Base-by-base conservation (phyloP, 1,284 basidiomycete genomes). In the Puccinia hordei region DNA sequence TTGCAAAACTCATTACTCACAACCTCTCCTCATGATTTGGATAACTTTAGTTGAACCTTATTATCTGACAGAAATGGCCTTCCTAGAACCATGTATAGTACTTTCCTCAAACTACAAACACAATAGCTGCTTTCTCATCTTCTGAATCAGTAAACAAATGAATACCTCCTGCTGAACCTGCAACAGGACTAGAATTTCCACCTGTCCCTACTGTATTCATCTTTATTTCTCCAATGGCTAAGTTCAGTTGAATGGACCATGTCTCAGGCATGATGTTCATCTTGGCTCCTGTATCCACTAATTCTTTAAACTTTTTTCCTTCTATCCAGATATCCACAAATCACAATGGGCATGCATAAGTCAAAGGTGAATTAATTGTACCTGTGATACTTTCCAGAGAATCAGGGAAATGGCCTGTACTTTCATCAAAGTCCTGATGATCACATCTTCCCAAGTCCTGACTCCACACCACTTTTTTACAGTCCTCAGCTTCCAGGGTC, bases 261-360 rank as follows among this genome's bases (percentile, higher is more conserved):
- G 33, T 15, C 24, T 65, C 61, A 5, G 61, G 61, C 2, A 65
- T 65, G 27, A 65, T 65, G 13, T 65, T 65, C 61, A 65, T 17
- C n/a, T 65, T 35, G 2, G 61, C 61, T 41, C 61, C 22, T 2
- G 30, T 65, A 30, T 65, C 61, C 38, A 65, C 35, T 65, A 65
- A n/a, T n/a, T 30, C 61, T 65, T n/a, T 38, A 10, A 65, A 2
- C n/a, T 19, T 65, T 22, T 10, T 38, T 19, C 61, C 35, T 1
- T 38, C 30, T n/a, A 65, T 65, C 5, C 30, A 38, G n/a, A 65
- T n/a, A 38, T 65, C 35, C 33, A 65, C 35, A 65, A 65, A 65
- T 33, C 30, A 27, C 30, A 61, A n/a, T 2, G 30, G 57, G 15
- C 27, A 61, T 1, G 13, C 27, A 61, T 61, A 35, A 44, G 6